Evolutionary conservation across 495 filamentous ascomycete species (phyloP), one percentile per base, ranked within the genome.

Genomic region (Penicillium argentinense): DNA sequence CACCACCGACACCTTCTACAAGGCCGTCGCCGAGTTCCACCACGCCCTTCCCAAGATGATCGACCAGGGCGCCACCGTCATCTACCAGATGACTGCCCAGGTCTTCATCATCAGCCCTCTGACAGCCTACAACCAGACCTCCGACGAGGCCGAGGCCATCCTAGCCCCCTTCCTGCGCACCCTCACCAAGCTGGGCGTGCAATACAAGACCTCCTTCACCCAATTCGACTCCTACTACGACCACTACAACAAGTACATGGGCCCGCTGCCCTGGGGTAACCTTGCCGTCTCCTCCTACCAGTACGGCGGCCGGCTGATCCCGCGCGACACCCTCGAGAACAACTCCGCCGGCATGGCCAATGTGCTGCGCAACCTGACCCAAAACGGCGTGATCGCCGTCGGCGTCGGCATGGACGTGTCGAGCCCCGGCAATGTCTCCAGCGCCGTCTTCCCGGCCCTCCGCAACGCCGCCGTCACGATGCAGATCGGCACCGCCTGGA

Each of bases 271-370:
- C 12, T 64, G 58, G 49, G 61, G 67, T 21, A 68, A 65, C 54
- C 42, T 80, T 38, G 63, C 62, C 8, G 72, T 79, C 29, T 64
- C 71, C 38, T 64, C 63, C 13, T 72, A 68, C 49, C 74, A 82
- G 40, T 77, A 77, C 52, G 82, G 81, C 16, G 80, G 82, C 24
- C 76, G 84, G 23, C 69, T 86, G 9, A 74, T 86, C 37, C 81
- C 81, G 4, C 69, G 70, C 28, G 18, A 51, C 25, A 63, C 75
- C 12, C 63, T 80, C 27, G 60, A 71, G 9, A 42, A 60, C 16
- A 78, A 81, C 51, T 73, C 68, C 59, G 62, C 60, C 12, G 68
- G 53, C 17, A 47, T 82, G 9, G 64, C 56, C 19, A 42, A 60
- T 9, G 55, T 61, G 2, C 59, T 76, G 4, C 54, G 72, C 26